Conservation (phyloP, 106 monocot genomes). For the Iris macrosiphon region DNA sequence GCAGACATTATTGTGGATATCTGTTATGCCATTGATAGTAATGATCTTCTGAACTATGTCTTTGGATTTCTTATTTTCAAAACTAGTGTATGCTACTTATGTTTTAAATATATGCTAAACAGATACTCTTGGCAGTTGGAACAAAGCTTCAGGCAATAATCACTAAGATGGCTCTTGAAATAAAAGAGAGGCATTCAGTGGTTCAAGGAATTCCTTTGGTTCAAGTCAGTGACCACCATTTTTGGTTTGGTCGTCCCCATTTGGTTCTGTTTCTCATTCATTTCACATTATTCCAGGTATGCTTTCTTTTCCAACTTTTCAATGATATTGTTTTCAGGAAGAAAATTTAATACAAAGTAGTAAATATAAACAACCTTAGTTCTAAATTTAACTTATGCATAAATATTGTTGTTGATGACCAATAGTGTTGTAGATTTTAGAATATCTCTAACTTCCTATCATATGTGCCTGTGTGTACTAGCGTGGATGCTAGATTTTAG, state of each 20-base stretch:
- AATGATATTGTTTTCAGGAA: constrained; percentile 7
- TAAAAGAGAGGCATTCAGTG: constrained; percentile 58
- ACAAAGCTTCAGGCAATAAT: constrained; percentile 84
- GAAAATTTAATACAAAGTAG: neutral
- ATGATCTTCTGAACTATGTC: neutral
- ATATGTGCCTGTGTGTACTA: too few relatives aligned
- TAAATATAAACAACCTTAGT: too few relatives aligned
- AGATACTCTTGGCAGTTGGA: constrained; percentile 77
- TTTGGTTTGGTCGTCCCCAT: constrained; percentile 60
- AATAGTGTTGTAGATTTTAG: too few relatives aligned
- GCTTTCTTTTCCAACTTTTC: constrained; percentile 53
- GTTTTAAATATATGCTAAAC: constrained; percentile 6
- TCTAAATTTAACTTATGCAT: neutral
- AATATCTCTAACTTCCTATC: too few relatives aligned
- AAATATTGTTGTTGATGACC: too few relatives aligned
- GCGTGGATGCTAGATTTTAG: too few relatives aligned
- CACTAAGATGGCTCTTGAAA: constrained; percentile 75
- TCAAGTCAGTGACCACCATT: constrained; percentile 60
- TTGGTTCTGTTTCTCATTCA: constrained; percentile 65
- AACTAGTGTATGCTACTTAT: neutral
- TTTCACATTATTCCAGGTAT: constrained; percentile 51
- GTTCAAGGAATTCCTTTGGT: constrained; percentile 79
- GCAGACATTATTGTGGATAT: constrained; percentile 59
- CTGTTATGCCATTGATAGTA: constrained; percentile 62
- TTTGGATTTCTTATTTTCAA: too few relatives aligned